Evolutionary conservation across 352 stramenopile species (phyloP), one percentile per base, ranked within the genome.

Genomic region (Phytophthora boehmeriae): DNA sequence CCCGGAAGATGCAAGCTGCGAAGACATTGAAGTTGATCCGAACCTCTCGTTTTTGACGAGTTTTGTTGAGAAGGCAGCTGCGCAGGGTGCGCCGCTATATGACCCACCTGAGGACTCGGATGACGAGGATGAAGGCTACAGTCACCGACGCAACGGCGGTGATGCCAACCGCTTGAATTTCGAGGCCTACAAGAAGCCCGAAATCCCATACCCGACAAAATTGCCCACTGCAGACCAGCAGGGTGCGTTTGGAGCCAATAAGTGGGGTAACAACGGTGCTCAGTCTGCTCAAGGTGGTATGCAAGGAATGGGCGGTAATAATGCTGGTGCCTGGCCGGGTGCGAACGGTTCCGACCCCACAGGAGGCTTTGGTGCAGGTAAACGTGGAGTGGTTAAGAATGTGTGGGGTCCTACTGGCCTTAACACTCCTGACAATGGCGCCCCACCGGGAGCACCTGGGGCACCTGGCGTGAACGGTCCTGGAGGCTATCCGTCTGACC

Each of bases 1-100:
- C 52, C 98, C 97, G n/a, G 95, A 99, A 45, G 98, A 99, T 80
- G 96, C 97, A 4, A 98, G 88, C 67, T 97, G 89, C 48, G 90
- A 97, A 53, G 93, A 98, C 56, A 87, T 99, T 52, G 89, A 98
- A 32, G 93, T 98, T 5, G 97, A 99, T 72, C 79, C 92, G 25
- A 97, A 98, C 66, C 80, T 99, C 20, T 89, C 79, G 32, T 99
- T 99, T 73, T 73, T 99, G 22, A 89, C 98, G 59, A 81, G 80
- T 11, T 98, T 98, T 68, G 97, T 99, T 11, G 81, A 97, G 56
- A 82, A 98, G 45, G 95, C 97, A 14, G 72, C 94, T 6, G 80
- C 84, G 13, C 92, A 97, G 50, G 98, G 98, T 46, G 96, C 97
- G 10, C 83, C 91, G 20, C 78, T 90, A 14, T 99, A 99, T 73